Conservation (phyloP, 345 rosid genomes). For the Syzygium oleosum region DNA sequence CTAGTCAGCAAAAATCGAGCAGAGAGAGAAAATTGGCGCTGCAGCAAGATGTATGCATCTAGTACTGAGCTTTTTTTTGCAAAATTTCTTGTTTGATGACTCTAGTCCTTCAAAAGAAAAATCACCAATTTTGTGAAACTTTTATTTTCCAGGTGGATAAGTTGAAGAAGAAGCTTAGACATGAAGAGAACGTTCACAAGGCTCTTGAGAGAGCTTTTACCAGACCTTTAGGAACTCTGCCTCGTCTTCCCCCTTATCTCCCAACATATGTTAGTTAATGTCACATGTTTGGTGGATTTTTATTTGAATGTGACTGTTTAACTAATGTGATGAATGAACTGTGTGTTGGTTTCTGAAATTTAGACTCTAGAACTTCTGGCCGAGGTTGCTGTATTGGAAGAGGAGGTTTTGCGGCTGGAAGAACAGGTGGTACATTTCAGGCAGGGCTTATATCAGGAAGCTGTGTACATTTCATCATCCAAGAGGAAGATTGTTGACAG, state of each 20-base stretch:
- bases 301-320: not conserved
- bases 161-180: slow-evolving; percentile 72
- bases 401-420: slow-evolving; percentile 80
- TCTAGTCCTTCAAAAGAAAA: not conserved
- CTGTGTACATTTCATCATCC: slow-evolving; percentile 47
- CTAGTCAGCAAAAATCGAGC: slow-evolving; percentile 21
- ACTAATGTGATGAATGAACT: not conserved
- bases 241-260: slow-evolving; percentile 89
- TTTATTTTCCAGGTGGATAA: slow-evolving; percentile 56
- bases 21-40: slow-evolving; percentile 53
- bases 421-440: slow-evolving; percentile 66
- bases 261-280: slow-evolving; percentile 57
- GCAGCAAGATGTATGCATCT: slow-evolving; percentile 54
- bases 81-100: not conserved
- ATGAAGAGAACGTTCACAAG: slow-evolving; percentile 77
- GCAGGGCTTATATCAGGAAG: slow-evolving; percentile 72
- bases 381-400: slow-evolving; percentile 93
- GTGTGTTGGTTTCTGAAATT: slow-evolving; percentile 6
- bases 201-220: slow-evolving; percentile 83
- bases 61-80: not conserved
- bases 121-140: not conserved
- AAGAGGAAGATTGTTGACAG: slow-evolving; percentile 26
- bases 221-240: slow-evolving; percentile 87
- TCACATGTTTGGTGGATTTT: not conserved
- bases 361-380: slow-evolving; percentile 85